Evolutionary conservation across 2,329 filamentous ascomycete species (phyloP), one percentile per base, ranked within the genome.

Genomic region (Dactylellina haptotyla): DNA sequence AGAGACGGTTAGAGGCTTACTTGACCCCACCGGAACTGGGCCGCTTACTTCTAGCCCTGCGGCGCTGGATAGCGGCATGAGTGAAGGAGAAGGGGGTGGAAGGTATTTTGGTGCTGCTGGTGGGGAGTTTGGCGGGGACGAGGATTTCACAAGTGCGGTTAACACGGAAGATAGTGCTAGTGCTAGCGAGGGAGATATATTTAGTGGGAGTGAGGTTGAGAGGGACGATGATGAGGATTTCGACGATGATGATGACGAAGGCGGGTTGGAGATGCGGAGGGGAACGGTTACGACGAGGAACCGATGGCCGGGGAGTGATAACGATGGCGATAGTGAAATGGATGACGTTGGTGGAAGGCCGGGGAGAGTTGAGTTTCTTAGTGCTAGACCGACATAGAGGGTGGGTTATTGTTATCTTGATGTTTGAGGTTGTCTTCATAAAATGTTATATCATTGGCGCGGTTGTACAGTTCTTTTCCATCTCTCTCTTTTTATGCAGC

Each of bases 131-230:
- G 67, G 67, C 14, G 67, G 67, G 0, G 54, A 43, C 18, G 59
- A 64, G 6, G 66, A 72, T 37, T 59, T 72, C 46, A 72, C 67
- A 2, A 72, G 67, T 26, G 67, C 67, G 0, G 53, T 64, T 9
- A 58, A 53, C 16, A 72, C 67, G 14, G 67, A 72, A n/a, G 67
- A 72, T 37, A 72, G 67, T 26, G 67, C 45, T 12, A 72, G 66
- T 41, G 66, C 53, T 3, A 65, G 59, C 16, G 67, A 72, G n/a
- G 67, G 53, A 4, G 67, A 72, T 46, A 32, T 65, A n/a, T 59
- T 72, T 59, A 72, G 67, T 41, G 59, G 59, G 14, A 61, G 59
- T 43, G 67, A 72, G 4, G 61, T 18, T n/a, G 67, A 57, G 37
- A 34, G 37, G 25, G 59, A 53, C 3, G 54, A 51, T 4, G 48